Conservation (phyloP, 768 basidiomycete genomes). For the Phallus indusiatus region DNA sequence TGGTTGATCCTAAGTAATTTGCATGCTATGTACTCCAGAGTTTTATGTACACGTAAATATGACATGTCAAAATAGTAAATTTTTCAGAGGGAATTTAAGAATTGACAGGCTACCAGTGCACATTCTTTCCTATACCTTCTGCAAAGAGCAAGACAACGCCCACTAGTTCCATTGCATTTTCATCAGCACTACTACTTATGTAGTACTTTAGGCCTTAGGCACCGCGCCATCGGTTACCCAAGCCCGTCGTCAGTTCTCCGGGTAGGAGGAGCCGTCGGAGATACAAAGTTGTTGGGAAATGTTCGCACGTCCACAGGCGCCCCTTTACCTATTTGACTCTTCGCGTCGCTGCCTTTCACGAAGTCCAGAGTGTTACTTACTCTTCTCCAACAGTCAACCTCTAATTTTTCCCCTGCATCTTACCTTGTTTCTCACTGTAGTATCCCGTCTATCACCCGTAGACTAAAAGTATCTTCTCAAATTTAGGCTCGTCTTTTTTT, state of each 20-base stretch:
- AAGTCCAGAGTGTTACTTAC: neutral
- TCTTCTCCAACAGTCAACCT: neutral
- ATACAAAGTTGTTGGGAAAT: neutral
- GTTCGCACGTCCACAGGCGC: slow-evolving; percentile 5
- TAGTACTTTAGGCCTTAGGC: neutral
- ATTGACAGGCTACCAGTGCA: too few species aligned
- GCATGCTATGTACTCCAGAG: too few species aligned
- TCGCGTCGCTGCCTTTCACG: slow-evolving; percentile 3
- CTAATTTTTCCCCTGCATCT: neutral
- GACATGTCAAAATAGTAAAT: too few species aligned
- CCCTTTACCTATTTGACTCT: slow-evolving; percentile 3
- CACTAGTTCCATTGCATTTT: too few species aligned
- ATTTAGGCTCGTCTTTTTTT: neutral
- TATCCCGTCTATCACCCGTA: slow-evolving; percentile 3
- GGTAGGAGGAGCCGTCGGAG: neutral
- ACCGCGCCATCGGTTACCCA: too few species aligned
- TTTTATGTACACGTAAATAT: too few species aligned
- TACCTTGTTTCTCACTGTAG: slow-evolving; percentile 2
- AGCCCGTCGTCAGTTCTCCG: too few species aligned
- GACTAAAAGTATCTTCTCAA: slow-evolving; percentile 6
- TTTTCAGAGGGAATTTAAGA: too few species aligned
- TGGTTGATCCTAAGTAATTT: too few species aligned
- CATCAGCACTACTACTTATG: too few species aligned
- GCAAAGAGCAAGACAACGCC: too few species aligned
- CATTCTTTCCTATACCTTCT: too few species aligned